Base-by-base conservation (phyloP, 768 basidiomycete genomes). In the Mycena albidolilacea region DNA sequence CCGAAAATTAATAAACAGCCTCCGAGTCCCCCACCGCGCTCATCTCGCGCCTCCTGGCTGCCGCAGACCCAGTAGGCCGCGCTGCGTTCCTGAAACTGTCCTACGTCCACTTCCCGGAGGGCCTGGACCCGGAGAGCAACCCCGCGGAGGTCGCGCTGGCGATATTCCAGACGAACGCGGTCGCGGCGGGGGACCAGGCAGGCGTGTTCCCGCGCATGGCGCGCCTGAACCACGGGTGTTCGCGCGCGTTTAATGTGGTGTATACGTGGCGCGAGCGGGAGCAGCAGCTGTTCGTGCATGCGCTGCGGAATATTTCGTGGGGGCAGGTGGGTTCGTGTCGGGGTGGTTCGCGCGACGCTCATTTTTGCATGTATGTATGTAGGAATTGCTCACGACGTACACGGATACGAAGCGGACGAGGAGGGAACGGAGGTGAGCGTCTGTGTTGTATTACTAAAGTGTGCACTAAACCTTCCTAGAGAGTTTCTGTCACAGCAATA, bases 141-240 rank as follows among this genome's bases (percentile, higher is more conserved):
- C 80, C 77, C 46, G 84, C 85, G 19, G 82, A 87, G 76, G 80
- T 90, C n/a, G 89, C 89, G 0, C 81, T 93, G 19, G 90, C 90
- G 0, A 92, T 91, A 69, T 90, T 92, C 78, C 86, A 91, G 78
- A 92, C 92, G 4, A 93, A 93, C 75, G 90, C 89, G 1, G 89
- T 92, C 8, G 81, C 87, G 4, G 87, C 90, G 5, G 90, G 89
- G 1, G 80, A 83, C 1, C 77, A 81, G 21, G 88, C 88, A 4
- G 92, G 91, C 0, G 83, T 93, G n/a, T 93, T 92, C 78, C 91
- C 91, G n/a, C 83, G 79, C 23, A 91, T 90, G 86, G 90, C 91
- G 14, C 84, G 92, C 54, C 74, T 93, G 71, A 93, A 93, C 75
- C 92, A 93, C 73, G 92, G 90, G 0, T 93, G 92, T 77, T 88